phyloP scores from a whole-genome alignment of 129 eudicot genomes.

The Lactuca sativa region DNA sequence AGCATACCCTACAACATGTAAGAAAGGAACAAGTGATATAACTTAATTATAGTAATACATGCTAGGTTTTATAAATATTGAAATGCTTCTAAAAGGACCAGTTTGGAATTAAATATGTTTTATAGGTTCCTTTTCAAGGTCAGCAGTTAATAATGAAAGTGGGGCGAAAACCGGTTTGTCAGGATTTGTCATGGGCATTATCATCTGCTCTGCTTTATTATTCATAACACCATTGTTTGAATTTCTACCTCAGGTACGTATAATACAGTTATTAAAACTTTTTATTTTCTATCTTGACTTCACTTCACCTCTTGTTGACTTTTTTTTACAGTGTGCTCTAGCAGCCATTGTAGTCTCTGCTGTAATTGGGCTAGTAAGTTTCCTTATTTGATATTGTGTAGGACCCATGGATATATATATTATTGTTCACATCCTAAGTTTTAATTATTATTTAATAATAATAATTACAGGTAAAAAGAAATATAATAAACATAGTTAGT shows the following conservation, averaged over 20 bases:
- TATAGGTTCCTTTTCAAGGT: constrained; percentile 95
- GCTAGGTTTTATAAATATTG: constrained; percentile 10
- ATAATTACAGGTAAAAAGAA: constrained; percentile 75
- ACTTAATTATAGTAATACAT: constrained; percentile 10
- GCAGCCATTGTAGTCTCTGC: constrained; percentile 98
- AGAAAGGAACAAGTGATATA: constrained; percentile 14
- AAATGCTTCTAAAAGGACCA: constrained; percentile 20
- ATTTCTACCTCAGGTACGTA: constrained; percentile 77
- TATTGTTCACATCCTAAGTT: too few relatives aligned
- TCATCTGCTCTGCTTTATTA: constrained; percentile 70
- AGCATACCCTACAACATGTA: constrained; percentile 93
- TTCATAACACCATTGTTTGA: constrained; percentile 93
- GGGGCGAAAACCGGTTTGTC: constrained; percentile 98
- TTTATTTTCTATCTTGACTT: constrained; percentile 15
- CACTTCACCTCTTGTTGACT: constrained; percentile 1
- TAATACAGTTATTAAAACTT: neutral
- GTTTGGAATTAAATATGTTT: constrained; percentile 23
- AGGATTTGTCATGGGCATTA: constrained; percentile 77
- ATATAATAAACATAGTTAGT: too few relatives aligned
- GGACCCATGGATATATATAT: neutral
- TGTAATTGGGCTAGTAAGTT: constrained; percentile 95
- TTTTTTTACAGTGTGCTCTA: constrained; percentile 74
- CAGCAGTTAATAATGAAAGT: constrained; percentile 97
- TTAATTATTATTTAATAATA: neutral
- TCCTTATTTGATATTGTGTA: neutral